phyloP scores from a whole-genome alignment of 768 basidiomycete genomes.

The Steccherinum ochraceum region DNA sequence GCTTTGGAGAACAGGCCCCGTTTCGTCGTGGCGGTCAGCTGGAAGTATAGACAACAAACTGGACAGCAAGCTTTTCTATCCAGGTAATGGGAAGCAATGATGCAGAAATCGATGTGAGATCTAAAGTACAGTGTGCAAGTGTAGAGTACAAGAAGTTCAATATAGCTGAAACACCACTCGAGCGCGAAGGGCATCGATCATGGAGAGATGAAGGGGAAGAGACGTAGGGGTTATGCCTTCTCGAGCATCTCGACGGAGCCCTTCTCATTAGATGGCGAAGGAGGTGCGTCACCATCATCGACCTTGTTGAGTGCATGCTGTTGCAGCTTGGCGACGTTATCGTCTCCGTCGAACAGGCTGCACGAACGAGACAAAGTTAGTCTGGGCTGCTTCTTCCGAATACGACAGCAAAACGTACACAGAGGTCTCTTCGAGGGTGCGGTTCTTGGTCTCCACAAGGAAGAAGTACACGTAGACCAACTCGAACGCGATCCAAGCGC shows the following conservation, averaged over 20 bases:
- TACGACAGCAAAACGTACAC: background rate
- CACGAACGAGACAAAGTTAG: background rate
- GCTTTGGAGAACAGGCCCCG: too few relatives aligned
- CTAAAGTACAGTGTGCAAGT: too few relatives aligned
- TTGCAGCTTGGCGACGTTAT: background rate
- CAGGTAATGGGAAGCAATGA: too few relatives aligned
- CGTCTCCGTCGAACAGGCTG: background rate
- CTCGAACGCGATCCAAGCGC: constrained; percentile 58
- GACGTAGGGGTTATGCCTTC: background rate
- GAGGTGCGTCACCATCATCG: background rate
- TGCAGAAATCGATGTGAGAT: too few relatives aligned
- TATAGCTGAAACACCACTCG: too few relatives aligned
- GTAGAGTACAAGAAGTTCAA: too few relatives aligned
- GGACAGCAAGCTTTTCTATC: too few relatives aligned
- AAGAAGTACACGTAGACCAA: constrained; percentile 55
- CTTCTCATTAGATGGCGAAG: background rate
- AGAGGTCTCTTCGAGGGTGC: background rate
- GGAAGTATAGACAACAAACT: too few relatives aligned
- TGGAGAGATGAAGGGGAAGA: too few relatives aligned
- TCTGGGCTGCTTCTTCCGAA: background rate
- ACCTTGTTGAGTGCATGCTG: background rate
- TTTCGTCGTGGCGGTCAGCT: too few relatives aligned
- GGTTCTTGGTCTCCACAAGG: constrained; percentile 55
- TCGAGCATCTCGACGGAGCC: background rate
- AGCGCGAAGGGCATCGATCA: too few relatives aligned